phyloP scores from a whole-genome alignment of 495 filamentous ascomycete species.

The Darksidea phi region DNA sequence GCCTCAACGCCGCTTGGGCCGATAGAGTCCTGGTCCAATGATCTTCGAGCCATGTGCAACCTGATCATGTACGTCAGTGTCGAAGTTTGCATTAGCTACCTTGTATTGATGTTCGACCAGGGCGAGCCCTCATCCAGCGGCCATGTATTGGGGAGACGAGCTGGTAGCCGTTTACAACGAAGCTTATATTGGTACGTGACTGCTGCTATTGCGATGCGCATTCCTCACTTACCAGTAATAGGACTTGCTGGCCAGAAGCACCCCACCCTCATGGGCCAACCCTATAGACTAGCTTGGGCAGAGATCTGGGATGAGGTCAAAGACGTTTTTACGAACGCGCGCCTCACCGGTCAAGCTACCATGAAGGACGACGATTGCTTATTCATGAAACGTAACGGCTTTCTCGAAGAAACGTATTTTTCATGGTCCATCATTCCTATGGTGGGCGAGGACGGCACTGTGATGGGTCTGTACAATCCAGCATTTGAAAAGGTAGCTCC shows the following conservation, averaged over 20 bases:
- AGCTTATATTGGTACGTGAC: conserved; percentile 51
- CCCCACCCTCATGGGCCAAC: conserved; percentile 64
- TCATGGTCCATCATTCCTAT: conserved; percentile 42
- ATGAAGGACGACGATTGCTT: conserved; percentile 74
- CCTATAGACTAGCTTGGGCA: conserved; percentile 61
- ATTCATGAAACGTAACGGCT: conserved; percentile 60
- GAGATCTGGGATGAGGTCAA: conserved; percentile 67
- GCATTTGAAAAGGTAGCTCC: conserved; percentile 39
- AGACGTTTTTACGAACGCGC: conserved; percentile 59
- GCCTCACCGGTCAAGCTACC: conserved; percentile 60
- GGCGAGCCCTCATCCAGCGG: conserved; percentile 66
- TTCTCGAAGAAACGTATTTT: conserved; percentile 58
- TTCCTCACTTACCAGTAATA: not conserved
- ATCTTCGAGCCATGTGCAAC: conserved; percentile 62
- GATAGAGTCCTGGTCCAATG: conserved; percentile 61
- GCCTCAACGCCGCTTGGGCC: conserved; percentile 62
- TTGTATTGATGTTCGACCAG: not conserved
- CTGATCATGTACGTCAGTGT: conserved; percentile 56
- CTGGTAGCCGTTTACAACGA: conserved; percentile 71
- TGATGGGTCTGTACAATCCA: conserved; percentile 41
- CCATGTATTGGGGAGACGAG: conserved; percentile 70
- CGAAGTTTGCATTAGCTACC: not conserved
- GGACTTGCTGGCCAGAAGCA: conserved; percentile 68
- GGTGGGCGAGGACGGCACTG: conserved; percentile 38
- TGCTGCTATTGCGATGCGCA: not conserved